phyloP scores from a whole-genome alignment of 139 green algal species.

The Coelastrella sp. region DNA sequence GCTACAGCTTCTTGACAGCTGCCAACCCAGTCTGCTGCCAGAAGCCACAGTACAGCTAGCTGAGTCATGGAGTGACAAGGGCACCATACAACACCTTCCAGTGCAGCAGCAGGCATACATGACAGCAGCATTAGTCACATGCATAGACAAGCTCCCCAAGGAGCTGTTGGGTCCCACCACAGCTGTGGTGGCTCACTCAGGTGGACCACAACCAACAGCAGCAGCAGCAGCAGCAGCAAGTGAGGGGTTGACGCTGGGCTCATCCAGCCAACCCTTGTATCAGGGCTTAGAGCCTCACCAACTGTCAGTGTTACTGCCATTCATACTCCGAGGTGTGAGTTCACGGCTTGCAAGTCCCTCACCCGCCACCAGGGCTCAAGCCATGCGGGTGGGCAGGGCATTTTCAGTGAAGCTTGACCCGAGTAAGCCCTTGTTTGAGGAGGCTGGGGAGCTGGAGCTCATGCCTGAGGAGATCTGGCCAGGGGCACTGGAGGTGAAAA shows the following conservation, averaged over 20 bases:
- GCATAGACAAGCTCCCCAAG: constrained; percentile 16
- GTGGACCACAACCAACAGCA: not conserved
- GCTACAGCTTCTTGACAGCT: not conserved
- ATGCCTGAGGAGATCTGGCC: constrained; percentile 69
- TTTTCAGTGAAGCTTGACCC: constrained; percentile 64
- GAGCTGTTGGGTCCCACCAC: constrained; percentile 12
- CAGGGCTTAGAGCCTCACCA: not conserved
- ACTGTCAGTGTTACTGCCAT: not conserved
- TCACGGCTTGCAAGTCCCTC: constrained; percentile 67
- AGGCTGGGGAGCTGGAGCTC: constrained; percentile 53
- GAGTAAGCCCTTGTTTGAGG: constrained; percentile 64
- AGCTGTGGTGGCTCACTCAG: constrained; percentile 42
- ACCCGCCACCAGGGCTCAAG: constrained; percentile 58
- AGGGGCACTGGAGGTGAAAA: constrained; percentile 29
- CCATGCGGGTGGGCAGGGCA: constrained; percentile 70
- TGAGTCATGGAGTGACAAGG: constrained; percentile 57
- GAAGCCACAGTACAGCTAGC: constrained; percentile 43
- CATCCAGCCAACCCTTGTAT: not conserved
- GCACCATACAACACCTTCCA: constrained; percentile 46
- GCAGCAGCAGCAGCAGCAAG: constrained; percentile 1
- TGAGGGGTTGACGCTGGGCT: too few relatives aligned
- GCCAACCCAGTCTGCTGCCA: constrained; percentile 31
- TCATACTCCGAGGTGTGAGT: constrained; percentile 58
- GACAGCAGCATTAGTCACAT: constrained; percentile 38
- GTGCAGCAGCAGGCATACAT: constrained; percentile 70